Base-by-base conservation (phyloP, 192 early-diverging fungal species). In the Geranomyces variabilis region DNA sequence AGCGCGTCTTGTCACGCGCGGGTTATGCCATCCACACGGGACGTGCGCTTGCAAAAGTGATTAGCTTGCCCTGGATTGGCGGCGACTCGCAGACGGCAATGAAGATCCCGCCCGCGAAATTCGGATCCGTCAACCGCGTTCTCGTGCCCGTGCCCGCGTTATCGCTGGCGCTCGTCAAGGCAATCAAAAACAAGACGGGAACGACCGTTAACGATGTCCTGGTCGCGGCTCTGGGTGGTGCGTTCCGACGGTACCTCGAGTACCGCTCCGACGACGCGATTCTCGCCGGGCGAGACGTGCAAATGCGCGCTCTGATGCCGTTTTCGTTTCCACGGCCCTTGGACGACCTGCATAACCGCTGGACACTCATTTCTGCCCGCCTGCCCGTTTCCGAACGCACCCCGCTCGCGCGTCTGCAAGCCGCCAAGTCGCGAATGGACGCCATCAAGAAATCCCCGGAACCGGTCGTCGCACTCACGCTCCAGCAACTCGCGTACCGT, bases 301-400 rank as follows among this genome's bases (percentile, higher is more conserved):
- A 59, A 46, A 63, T 77, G 33, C 76, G 76, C 19, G 65, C 71
- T 15, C n/a, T 77, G 44, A 68, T 77, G 71, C 76, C 76, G 10
- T 77, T 75, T 55, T 66, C 76, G 5, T 77, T 77, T 58, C 76
- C 76, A 8, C 71, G 70, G n/a, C 57, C 60, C 21, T 21, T 67
- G 9, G 66, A 68, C 33, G 74, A 75, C 43, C 59, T 75, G 12
- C 74, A 68, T 51, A 75, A 75, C 63, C 24, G 62, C 21, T 75
- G 74, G 74, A 69, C 66, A 7, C 21, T 75, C 29, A 60, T 75
- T 31, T 48, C 41, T 19, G 67, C 56, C 13, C 36, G 34, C 9
- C 43, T 75, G 4, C 74, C 74, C 29, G 67, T 75, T 14, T 49
- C 46, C 15, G 22, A 75, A 7, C 4, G 13, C 14, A 33, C 14